Evolutionary conservation across 352 stramenopile genomes (phyloP), one percentile per base, ranked within the genome.

Genomic region (Globisporangium carolinianum): DNA sequence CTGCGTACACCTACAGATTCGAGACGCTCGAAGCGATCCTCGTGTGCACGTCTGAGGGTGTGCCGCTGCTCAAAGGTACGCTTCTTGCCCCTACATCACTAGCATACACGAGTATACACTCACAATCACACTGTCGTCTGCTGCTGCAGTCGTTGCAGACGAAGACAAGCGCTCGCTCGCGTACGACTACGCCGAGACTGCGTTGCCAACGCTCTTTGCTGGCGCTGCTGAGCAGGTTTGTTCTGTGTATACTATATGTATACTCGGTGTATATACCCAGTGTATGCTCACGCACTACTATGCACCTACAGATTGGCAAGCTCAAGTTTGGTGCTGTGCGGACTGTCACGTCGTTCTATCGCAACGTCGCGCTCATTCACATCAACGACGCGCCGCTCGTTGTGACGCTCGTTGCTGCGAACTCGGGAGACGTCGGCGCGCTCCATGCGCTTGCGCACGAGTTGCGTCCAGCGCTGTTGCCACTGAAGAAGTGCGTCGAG

Each of bases 101-200:
- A 49, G 37, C 10, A 18, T 9, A 45, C 32, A 42, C 41, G 10
- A 17, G 46, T 32, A 17, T 11, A 36, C 18, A 24, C 18, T 24
- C 18, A 24, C 18, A 24, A 24, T 24, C 18, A 24, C 18, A 24
- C 18, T 24, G 18, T 24, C 18, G 18, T 24, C 18, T 63, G 6
- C 50, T 58, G 42, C n/a, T 62, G 36, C 41, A 86, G 77, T 83
- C 35, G 62, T 74, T 42, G 53, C 71, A 14, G 71, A 74, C 43
- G 54, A 65, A 46, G 73, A 83, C 36, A 71, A 74, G 55, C 69
- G 65, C 5, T 67, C 72, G 49, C 59, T 77, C 32, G 64, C 71
- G 41, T 83, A 86, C 55, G 80, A 93, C 49, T 87, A 87, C 63
- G 78, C 78, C 38, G 83, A 90, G 68, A 93, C 83, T 3, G 77